Evolutionary conservation across 2,329 filamentous ascomycete genomes (phyloP), one percentile per base, ranked within the genome.

Genomic region (Zymoseptoria crescenta): DNA sequence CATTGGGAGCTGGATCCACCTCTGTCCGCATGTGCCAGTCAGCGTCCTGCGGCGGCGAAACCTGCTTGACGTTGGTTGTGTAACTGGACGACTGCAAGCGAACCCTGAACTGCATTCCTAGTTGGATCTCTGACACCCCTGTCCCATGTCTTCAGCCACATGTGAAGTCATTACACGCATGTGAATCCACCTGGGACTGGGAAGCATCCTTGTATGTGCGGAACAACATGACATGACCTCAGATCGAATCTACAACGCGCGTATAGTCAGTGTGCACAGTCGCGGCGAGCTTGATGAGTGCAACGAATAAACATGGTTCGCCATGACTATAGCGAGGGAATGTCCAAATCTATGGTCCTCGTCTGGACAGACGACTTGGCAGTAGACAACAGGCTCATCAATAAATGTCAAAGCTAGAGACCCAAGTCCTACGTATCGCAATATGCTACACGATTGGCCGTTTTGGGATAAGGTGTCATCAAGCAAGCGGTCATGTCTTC

Each of bases 21-120:
- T 30, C 13, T 27, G 35, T 9, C 29, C 53, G 53, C 41, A 28
- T 21, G 21, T 29, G 16, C 24, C 30, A 19, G 30, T 49, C 55
- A 49, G 41, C 49, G 16, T 28, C 45, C 20, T 16, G 13, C 10
- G 35, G 13, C 10, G 35, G 29, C 53, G 49, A 61, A 61, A 61
- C 59, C 59, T 61, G 59, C 54, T 61, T 61, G 35, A 28, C 49
- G 19, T 24, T 28, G 59, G 49, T 24, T 27, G 57, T 35, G 30
- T 55, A 21, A 27, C 35, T 16, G 13, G 35, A 45, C 35, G 27
- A 49, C 48, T 24, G 49, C 56, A 19, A 27, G 28, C 50, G 56
- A 57, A n/a, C 20, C 20, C n/a, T 24, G 57, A 24, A 24, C 20
- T 19, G 49, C 13, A 48, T 4, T 4, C 49, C 49, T 3, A 20